Evolutionary conservation across 176 grass and related monocot species (phyloP).

Genomic region (maize (Zea mays)): Zm-B73-REFERENCE-NAM-5.0 NC_050101.1:158426001-158426500

Average conservation of each 20-base stretch:
- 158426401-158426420: background rate
- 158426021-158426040: no score
- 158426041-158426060: no score
- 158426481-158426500: constrained; percentile 10
- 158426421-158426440: background rate
- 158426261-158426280: background rate
- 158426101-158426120: background rate
- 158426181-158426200: no score
- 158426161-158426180: no score
- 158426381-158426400: background rate
- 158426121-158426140: no score
- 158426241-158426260: no score
- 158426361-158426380: background rate
- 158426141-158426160: no score
- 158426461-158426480: background rate
- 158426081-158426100: background rate
- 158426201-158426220: no score
- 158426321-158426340: background rate
- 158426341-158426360: background rate
- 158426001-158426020: no score
- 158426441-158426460: background rate
- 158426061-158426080: no score
- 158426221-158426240: no score
- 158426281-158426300: background rate
- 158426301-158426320: background rate